These are phyloP conservation scores for Moesziomyces sp. DNA, from an alignment of 1,284 basidiomycete genomes.

Conservation along the genomic window DNA sequence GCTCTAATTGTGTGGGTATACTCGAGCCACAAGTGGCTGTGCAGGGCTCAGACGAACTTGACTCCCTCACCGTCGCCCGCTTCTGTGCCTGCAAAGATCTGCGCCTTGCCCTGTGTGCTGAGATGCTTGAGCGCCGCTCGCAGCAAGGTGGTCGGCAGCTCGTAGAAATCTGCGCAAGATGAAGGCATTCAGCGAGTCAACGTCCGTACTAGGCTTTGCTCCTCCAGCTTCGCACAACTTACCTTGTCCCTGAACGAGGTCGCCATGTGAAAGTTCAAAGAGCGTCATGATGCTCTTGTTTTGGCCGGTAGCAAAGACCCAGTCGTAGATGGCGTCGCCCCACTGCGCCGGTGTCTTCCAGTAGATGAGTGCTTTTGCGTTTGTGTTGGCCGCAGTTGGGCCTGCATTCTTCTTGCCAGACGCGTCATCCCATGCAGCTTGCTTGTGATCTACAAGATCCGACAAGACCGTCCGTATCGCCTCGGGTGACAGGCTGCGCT, in stretches of 20 bases:
- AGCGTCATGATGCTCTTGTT: slow-evolving; percentile 72
- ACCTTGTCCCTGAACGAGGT: slow-evolving; percentile 66
- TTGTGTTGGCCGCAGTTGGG: background rate
- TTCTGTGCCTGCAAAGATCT: slow-evolving; percentile 69
- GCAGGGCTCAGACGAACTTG: slow-evolving; percentile 69
- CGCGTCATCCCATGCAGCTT: slow-evolving; percentile 37
- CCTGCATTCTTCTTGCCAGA: slow-evolving; percentile 52
- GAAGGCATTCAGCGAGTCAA: background rate
- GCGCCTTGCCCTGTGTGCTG: slow-evolving; percentile 71
- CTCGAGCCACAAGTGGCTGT: background rate
- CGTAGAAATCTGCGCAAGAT: slow-evolving; percentile 69
- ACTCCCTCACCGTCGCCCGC: slow-evolving; percentile 70
- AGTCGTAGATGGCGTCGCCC: slow-evolving; percentile 71
- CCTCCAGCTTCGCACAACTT: background rate
- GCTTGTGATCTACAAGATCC: slow-evolving; percentile 53
- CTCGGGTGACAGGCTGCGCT: slow-evolving; percentile 34
- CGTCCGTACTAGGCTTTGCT: background rate
- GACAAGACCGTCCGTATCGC: slow-evolving; percentile 44
- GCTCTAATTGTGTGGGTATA: slow-evolving; percentile 14
- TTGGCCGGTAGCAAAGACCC: slow-evolving; percentile 72
- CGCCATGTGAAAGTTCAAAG: slow-evolving; percentile 72
- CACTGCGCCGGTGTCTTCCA: slow-evolving; percentile 73
- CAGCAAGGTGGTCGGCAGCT: slow-evolving; percentile 69
- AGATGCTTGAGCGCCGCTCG: slow-evolving; percentile 70
- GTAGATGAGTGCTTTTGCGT: slow-evolving; percentile 68